Base-by-base conservation (phyloP, 192 early-diverging fungal species). In the Phlyctochytrium arcticum region DNA sequence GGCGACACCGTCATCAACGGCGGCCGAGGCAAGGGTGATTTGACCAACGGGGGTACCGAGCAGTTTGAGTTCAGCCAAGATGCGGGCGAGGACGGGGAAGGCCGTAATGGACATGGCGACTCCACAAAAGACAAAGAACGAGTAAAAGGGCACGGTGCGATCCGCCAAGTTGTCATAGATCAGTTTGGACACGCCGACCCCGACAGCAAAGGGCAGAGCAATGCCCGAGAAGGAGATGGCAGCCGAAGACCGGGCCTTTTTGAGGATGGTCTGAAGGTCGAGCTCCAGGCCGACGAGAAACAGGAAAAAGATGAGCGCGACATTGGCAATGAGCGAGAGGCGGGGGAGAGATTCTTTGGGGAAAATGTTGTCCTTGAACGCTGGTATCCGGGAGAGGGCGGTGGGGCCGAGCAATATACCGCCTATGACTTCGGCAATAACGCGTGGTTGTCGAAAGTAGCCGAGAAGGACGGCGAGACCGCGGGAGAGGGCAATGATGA, bases 21-120 rank as follows among this genome's bases (percentile, higher is more conserved):
- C 86, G 2, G 91, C 92, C 2, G 92, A 85, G 17, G 91, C 87
- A 49, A 98, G 83, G 17, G 93, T 86, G n/a, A 89, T 78, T 17
- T 87, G 80, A 9, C 93, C 96, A 7, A 95, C 92, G 6, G 54
- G 76, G 27, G 92, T 91, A 4, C 77, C 75, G 33, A 96, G 72
- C 32, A 98, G 68, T 64, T 94, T 92, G 34, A 87, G 80, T 73
- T 96, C 94, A 0, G 91, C 87, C 55, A 98, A 71, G 50, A 98
- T 95, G 62, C 96, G 93, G 0, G 92, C 95, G 30, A 98, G 81
- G 1, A 98, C 95, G 0, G 95, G 95, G 59, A 95, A 98, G 0
- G 94, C 93, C 21, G 93, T 97, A 62, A 95, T 93, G 32, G 89
- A 76, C 88, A 95, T 92, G 46, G 91, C 90, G 6, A 96, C 94